Conservation (phyloP, 2,329 filamentous ascomycete genomes). For the Septoria petroselini region DNA sequence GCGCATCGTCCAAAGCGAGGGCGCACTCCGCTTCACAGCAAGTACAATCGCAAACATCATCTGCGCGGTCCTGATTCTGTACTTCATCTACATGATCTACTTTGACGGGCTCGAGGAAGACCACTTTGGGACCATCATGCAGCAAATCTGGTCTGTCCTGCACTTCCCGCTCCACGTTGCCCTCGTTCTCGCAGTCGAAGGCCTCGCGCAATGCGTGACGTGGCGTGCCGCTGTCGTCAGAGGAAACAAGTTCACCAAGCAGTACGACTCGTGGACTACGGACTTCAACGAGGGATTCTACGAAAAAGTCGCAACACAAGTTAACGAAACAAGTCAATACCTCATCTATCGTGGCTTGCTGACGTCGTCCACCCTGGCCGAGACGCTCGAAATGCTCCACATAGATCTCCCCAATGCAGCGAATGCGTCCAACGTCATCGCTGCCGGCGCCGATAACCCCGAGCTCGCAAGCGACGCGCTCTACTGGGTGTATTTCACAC, state of each 20-base stretch:
- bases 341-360: constrained; percentile 18
- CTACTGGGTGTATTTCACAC: constrained; percentile 16
- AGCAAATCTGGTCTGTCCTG: constrained; percentile 29
- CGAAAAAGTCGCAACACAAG: constrained; percentile 5
- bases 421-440: constrained; percentile 15
- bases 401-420: constrained; percentile 11
- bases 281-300: constrained; percentile 3
- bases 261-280: background rate
- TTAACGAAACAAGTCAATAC: constrained; percentile 18
- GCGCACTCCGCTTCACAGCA: constrained; percentile 20
- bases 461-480: constrained; percentile 8
- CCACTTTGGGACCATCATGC: constrained; percentile 27
- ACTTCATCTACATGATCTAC: constrained; percentile 32
- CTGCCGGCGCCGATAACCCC: constrained; percentile 2
- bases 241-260: constrained; percentile 12
- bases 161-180: constrained; percentile 30
- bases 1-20: constrained; percentile 35
- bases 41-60: constrained; percentile 37
- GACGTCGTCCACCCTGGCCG: constrained; percentile 5
- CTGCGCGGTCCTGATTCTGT: constrained; percentile 37
- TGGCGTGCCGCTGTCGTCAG: constrained; percentile 32
- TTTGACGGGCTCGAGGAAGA: constrained; percentile 27
- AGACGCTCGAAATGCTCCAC: constrained; percentile 12
- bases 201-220: constrained; percentile 36
- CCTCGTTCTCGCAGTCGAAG: constrained; percentile 25